phyloP scores from a whole-genome alignment of 345 rosid genomes.

The Viola odorata region DNA sequence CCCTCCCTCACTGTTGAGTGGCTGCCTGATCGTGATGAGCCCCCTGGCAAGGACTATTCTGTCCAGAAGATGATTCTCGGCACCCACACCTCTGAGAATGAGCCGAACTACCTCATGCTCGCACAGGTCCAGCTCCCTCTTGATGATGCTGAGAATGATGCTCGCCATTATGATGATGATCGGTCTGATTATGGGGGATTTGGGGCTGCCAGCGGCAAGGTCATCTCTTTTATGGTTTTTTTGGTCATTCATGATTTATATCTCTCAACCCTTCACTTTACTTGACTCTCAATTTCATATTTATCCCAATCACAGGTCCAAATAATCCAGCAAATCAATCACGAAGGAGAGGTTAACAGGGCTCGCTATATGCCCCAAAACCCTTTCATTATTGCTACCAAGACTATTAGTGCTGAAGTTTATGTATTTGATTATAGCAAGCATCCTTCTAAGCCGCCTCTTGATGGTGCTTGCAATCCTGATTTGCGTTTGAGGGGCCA shows the following conservation, averaged over 20 bases:
- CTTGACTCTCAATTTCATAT: background rate
- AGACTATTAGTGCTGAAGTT: conserved; percentile 94
- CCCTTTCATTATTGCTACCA: conserved; percentile 85
- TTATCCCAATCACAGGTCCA: conserved; percentile 46
- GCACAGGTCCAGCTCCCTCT: conserved; percentile 98
- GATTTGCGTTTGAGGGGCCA: conserved; percentile 92
- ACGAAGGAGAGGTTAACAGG: conserved; percentile 95
- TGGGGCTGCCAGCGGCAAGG: conserved; percentile 91
- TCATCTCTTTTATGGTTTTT: conserved; percentile 2
- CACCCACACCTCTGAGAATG: conserved; percentile 96
- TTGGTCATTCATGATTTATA: background rate
- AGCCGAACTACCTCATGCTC: conserved; percentile 89
- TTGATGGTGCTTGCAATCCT: conserved; percentile 83
- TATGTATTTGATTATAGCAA: conserved; percentile 92
- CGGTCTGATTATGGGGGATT: conserved; percentile 76
- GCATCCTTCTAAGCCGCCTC: conserved; percentile 88
- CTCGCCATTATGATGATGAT: conserved; percentile 91
- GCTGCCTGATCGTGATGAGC: conserved; percentile 93
- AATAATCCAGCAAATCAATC: conserved; percentile 95
- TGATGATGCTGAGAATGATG: conserved; percentile 81
- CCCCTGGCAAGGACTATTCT: conserved; percentile 88
- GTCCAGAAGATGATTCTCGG: conserved; percentile 98
- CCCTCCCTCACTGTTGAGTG: conserved; percentile 97
- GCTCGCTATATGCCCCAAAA: conserved; percentile 98
- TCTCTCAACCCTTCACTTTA: no score